Evolutionary conservation across 768 basidiomycete species (phyloP).

Genomic region (Cystofilobasidium bisporidii): DNA sequence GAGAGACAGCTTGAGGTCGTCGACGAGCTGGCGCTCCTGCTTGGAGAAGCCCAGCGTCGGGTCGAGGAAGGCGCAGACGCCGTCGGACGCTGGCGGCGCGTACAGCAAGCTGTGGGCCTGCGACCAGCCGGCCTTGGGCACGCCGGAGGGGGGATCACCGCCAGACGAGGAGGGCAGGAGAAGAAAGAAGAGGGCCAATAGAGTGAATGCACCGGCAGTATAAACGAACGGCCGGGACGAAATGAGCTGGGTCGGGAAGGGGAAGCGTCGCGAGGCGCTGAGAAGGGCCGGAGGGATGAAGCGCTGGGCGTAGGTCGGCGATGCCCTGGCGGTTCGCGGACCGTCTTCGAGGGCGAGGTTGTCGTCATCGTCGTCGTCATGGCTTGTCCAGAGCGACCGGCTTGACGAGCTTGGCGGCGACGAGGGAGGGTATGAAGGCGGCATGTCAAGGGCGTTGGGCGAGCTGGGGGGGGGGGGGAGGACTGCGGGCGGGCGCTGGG

Average conservation of each 20-base stretch:
- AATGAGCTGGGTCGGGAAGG: not conserved
- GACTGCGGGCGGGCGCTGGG: too few relatives aligned
- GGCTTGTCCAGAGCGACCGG: not conserved
- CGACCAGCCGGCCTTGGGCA: not conserved
- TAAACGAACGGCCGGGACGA: not conserved
- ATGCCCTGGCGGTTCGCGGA: not conserved
- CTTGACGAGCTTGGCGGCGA: not conserved
- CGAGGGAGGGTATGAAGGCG: not conserved
- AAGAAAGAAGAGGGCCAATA: not conserved
- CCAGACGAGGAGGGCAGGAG: not conserved
- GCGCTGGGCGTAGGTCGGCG: not conserved
- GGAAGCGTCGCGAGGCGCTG: not conserved
- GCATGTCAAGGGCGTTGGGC: not conserved
- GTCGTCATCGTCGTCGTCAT: not conserved
- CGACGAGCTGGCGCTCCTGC: slow-evolving; percentile 2
- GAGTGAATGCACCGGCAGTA: not conserved
- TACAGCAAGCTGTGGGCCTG: slow-evolving; percentile 9
- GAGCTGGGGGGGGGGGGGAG: not conserved
- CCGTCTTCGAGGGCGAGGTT: not conserved
- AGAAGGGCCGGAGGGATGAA: not conserved
- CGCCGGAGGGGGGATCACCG: too few relatives aligned
- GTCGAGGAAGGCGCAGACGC: slow-evolving; percentile 10
- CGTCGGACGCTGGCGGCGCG: not conserved
- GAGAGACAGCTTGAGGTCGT: not conserved
- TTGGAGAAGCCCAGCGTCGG: slow-evolving; percentile 17